Evolutionary conservation across 2,329 filamentous ascomycete genomes (phyloP).

Genomic region (Pyrenophora graminea): DNA sequence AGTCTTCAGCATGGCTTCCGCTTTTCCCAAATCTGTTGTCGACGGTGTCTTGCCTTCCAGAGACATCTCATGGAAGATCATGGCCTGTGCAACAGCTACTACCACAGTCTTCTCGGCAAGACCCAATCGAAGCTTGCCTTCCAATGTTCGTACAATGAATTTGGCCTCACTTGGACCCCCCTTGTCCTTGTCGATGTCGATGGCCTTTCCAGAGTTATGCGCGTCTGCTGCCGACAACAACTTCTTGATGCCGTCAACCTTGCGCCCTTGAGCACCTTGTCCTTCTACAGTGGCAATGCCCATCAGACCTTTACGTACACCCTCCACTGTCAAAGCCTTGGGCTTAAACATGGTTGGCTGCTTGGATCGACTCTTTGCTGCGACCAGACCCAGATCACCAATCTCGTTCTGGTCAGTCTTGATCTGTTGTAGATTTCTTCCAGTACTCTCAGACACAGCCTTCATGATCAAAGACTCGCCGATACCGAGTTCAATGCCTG

Average conservation of each 20-base stretch:
- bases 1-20: slow-evolving; percentile 82
- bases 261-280: slow-evolving; percentile 84
- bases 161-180: slow-evolving; percentile 94
- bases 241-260: slow-evolving; percentile 95
- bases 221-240: slow-evolving; percentile 88
- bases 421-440: slow-evolving; percentile 83
- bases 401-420: slow-evolving; percentile 96
- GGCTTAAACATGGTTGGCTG: slow-evolving; percentile 99
- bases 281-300: slow-evolving; percentile 85
- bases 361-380: slow-evolving; percentile 91
- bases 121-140: slow-evolving; percentile 90
- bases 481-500: slow-evolving; percentile 96
- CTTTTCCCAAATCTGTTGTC: slow-evolving; percentile 77
- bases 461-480: slow-evolving; percentile 99
- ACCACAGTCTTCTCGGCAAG: slow-evolving; percentile 91
- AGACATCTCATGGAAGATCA: slow-evolving; percentile 81
- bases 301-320: slow-evolving; percentile 86
- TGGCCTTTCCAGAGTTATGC: slow-evolving; percentile 62
- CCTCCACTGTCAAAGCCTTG: slow-evolving; percentile 82
- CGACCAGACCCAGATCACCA: slow-evolving; percentile 90
- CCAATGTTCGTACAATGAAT: slow-evolving; percentile 87
- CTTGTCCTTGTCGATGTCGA: slow-evolving; percentile 90
- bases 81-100: slow-evolving; percentile 84
- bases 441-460: slow-evolving; percentile 91
- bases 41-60: slow-evolving; percentile 70